Evolutionary conservation across 202 grass and related monocot species (phyloP), one percentile per base, ranked within the genome.

Genomic region (Brachypodium distachyon): DNA sequence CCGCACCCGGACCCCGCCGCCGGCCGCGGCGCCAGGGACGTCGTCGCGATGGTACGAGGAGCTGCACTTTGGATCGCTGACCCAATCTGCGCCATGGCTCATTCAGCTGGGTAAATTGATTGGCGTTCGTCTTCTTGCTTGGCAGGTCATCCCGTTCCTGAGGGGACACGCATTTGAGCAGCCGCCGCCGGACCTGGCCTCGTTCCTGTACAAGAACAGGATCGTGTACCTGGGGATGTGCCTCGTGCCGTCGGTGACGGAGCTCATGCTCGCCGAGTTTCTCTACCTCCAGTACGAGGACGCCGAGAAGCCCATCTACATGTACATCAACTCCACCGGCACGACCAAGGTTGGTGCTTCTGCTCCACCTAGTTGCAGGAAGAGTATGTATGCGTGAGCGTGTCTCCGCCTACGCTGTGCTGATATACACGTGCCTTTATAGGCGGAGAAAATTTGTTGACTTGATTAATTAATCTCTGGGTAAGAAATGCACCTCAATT

Each of bases 201-300:
- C 94, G 34, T 93, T 90, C 69, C 69, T 97, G 19, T 89, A 88
- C 83, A 85, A 83, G 72, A 97, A 97, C 79, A 76, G 89, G 77
- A 97, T 97, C 82, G 91, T 97, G 29, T 94, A 94, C 91, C 79
- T 97, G 7, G 91, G 88, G 25, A 89, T 94, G 86, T 93, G 89
- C 77, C 94, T 97, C 63, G 92, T 87, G 50, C 86, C 84, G 38
- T 87, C 82, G 16, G 84, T 92, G 46, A 90, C 80, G 43, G 89
- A 97, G 82, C 69, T 97, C 73, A 82, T 97, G 82, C 77, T 92
- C n/a, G 87, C 91, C 12, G 91, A 97, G 75, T 91, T 97, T 67
- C 84, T 97, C 57, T 87, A 86, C 74, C 91, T 97, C 14, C 86
- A 92, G 78, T 81, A 91, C 59, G 86, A 92, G 18, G 94, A 97